Conservation (phyloP, 2,329 filamentous ascomycete genomes). For the Penicillium sp. region DNA sequence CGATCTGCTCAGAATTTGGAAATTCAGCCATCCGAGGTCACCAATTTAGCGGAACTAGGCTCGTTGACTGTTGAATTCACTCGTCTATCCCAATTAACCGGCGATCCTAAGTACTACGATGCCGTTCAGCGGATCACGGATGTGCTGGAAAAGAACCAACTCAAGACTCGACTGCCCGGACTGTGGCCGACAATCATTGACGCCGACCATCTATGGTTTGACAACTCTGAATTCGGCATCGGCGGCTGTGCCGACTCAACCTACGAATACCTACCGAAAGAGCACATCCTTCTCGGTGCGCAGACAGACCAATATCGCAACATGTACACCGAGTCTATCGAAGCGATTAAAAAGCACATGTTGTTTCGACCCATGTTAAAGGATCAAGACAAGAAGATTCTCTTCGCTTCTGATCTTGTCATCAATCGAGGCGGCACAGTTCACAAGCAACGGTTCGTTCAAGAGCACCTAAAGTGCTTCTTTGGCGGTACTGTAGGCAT, state of each 20-base stretch:
- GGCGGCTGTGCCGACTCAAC: constrained; percentile 54
- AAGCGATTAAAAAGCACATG: constrained; percentile 44
- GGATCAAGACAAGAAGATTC: constrained; percentile 41
- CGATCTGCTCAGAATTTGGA: constrained; percentile 35
- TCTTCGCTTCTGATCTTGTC: constrained; percentile 43
- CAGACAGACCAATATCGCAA: constrained; percentile 45
- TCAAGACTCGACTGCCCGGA: constrained; percentile 70
- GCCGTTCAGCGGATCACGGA: constrained; percentile 84
- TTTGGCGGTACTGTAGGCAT: constrained; percentile 65
- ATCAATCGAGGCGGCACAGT: constrained; percentile 18
- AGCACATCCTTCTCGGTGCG: constrained; percentile 51
- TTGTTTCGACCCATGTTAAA: constrained; percentile 52
- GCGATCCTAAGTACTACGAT: constrained; percentile 83
- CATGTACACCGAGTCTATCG: constrained; percentile 49
- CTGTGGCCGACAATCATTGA: constrained; percentile 81
- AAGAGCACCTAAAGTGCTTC: constrained; percentile 65
- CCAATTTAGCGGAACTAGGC: constrained; percentile 72
- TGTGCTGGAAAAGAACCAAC: constrained; percentile 74
- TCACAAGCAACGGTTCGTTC: constrained; percentile 39
- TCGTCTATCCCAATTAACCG: constrained; percentile 80
- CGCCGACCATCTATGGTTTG: constrained; percentile 42
- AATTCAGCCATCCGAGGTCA: constrained; percentile 60
- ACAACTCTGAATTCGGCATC: constrained; percentile 43
- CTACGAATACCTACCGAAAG: constrained; percentile 57
- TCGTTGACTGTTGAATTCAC: constrained; percentile 91